Evolutionary conservation across 2,329 filamentous ascomycete genomes (phyloP), one percentile per base, ranked within the genome.

Genomic region (Chalaropsis ovoidea): DNA sequence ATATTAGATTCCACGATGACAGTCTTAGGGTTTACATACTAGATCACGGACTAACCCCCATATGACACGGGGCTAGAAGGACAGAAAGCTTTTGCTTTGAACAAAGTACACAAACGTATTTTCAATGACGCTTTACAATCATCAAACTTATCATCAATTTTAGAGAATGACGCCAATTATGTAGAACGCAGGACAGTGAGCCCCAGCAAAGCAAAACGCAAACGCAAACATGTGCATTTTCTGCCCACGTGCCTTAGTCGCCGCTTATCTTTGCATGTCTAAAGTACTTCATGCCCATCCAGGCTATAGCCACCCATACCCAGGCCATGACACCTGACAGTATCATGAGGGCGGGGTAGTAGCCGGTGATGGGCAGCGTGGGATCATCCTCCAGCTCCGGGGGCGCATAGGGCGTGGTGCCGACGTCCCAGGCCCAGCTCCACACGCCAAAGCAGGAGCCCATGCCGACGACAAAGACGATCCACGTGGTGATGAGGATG

Each of bases 201-300:
- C 54, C 8, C 8, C 7, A 47, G 15, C n/a, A 45, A 54, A 56
- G 27, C 13, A 27, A 22, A 42, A 61, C 13, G 10, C 8, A 61
- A 42, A 41, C 42, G 4, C 47, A 24, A 35, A 43, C 13, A 27
- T 11, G 13, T 17, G 24, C n/a, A 45, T 41, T 24, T 31, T 8
- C 31, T 22, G 56, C 31, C 17, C 31, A 61, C 17, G 35, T 24
- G 11, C 15, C 27, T 49, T 41, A 89, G 72, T 85, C 82, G 41
- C 81, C 81, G 66, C 78, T 83, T 67, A 97, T 95, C 78, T 96
- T 96, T 42, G 94, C 93, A 79, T 99, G 94, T 70, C 92, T 86
- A 73, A 99, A 99, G 75, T 97, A 97, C 75, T 99, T 99, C 93
- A 99, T 97, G 27, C 94, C 94, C 61, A 97, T 87, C 94, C 94